Conservation (phyloP, 805 yeast genomes). For the Hanseniaspora hatyaiensis region DNA sequence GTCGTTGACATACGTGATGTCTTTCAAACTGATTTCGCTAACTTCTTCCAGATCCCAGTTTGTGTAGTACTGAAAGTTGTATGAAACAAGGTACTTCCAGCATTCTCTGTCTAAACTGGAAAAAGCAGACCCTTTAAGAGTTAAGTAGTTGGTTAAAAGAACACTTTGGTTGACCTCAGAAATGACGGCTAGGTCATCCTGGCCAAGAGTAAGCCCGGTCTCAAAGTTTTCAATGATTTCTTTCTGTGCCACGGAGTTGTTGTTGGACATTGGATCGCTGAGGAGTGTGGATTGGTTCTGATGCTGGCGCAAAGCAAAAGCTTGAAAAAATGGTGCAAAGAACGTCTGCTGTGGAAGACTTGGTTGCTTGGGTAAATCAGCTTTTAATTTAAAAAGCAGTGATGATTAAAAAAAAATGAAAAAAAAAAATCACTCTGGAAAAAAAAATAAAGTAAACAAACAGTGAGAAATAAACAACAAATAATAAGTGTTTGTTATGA, state of each 20-base stretch:
- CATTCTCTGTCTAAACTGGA: slow-evolving; percentile 13
- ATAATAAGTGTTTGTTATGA: too few species aligned
- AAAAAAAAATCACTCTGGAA: too few species aligned
- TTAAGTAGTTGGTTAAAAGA: slow-evolving; percentile 11
- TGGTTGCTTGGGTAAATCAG: too few species aligned
- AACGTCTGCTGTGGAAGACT: too few species aligned
- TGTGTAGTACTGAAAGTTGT: slow-evolving; percentile 5
- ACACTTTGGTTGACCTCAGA: slow-evolving; percentile 10
- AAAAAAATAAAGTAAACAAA: too few species aligned
- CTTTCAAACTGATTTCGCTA: neutral
- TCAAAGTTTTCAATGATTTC: slow-evolving; percentile 1
- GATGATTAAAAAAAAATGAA: too few species aligned
- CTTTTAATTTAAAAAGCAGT: too few species aligned
- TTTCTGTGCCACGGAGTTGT: neutral
- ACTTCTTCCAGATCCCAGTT: slow-evolving; percentile 16
- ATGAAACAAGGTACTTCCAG: slow-evolving; percentile 12
- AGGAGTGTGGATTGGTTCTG: too few species aligned
- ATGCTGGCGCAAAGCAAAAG: too few species aligned
- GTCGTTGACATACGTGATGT: slow-evolving; percentile 5
- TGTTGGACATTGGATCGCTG: neutral
- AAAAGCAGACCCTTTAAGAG: slow-evolving; percentile 14
- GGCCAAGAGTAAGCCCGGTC: neutral
- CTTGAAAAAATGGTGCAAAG: too few species aligned
- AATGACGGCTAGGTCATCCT: neutral
- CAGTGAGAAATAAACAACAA: too few species aligned